Evolutionary conservation across 306 rosid species (phyloP), one percentile per base, ranked within the genome.

Genomic region (Ziziphus jujuba): DNA sequence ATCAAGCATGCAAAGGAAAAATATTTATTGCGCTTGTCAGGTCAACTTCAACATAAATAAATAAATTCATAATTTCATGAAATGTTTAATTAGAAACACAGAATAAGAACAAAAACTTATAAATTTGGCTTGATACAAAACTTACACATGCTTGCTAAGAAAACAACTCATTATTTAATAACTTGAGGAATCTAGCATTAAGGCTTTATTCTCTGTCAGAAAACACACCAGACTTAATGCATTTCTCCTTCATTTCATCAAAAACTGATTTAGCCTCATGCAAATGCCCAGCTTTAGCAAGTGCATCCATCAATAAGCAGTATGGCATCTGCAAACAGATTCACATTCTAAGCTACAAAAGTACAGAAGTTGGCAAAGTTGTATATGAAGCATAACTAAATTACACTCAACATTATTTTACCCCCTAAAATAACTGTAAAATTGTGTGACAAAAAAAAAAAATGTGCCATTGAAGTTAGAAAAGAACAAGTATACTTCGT

Each of bases 271-370:
- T 87, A 57, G 97, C 98, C 70, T 90, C 98, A 17, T 80, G 61
- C 47, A 87, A 56, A 43, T 59, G 79, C 69, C 97, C 87, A 45
- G 87, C 86, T 86, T 85, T 91, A 67, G 91, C 88, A 66, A 89
- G 86, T 69, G 90, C 96, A 82, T 87, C 90, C 87, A 92, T 90
- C 77, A 87, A 67, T 66, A 86, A 61, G 80, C 97, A 87, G 78
- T 85, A 92, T 7, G 98, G 91, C 90, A 92, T 92, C 98, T 92
- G 67, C 75, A 75, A 60, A 55, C 19, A 23, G 20, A 75, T 36
- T 59, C 34, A 56, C 64, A n/a, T 24, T 28, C 35, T 25, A 25
- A 74, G 61, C 69, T 23, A 44, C 11, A 21, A 21, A 53, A 43
- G 54, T 61, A 43, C 47, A 50, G 7, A 6, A 16, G 22, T 7